Evolutionary conservation across 139 green algal genomes (phyloP).

Genomic region (Haematococcus lacustris): DNA sequence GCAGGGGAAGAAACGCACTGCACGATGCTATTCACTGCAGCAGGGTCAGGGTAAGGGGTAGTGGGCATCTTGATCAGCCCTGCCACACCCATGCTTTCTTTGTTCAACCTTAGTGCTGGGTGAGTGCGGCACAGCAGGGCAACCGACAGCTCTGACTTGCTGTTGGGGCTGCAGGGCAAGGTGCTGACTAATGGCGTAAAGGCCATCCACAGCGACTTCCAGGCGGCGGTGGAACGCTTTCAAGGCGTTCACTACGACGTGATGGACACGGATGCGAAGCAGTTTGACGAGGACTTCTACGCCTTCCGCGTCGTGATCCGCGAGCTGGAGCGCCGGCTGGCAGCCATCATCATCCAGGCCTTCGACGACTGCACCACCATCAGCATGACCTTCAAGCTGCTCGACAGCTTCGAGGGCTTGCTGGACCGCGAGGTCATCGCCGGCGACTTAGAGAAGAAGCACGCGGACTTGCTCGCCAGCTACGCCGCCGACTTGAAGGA

Average conservation of each 20-base stretch:
- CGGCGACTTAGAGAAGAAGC: slow-evolving; percentile 68
- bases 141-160: no score
- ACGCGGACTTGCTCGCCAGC: slow-evolving; percentile 46
- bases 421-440: slow-evolving; percentile 78
- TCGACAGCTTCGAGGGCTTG: slow-evolving; percentile 83
- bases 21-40: no score
- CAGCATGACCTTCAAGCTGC: slow-evolving; percentile 78
- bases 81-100: no score
- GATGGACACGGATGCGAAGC: slow-evolving; percentile 60
- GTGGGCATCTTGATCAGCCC: no score
- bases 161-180: slow-evolving; percentile 55
- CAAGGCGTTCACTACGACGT: slow-evolving; percentile 72
- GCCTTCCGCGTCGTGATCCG: slow-evolving; percentile 52
- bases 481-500: slow-evolving; percentile 60
- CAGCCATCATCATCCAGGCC: slow-evolving; percentile 74
- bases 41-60: no score
- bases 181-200: slow-evolving; percentile 67
- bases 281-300: slow-evolving; percentile 74
- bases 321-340: slow-evolving; percentile 80
- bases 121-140: no score
- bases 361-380: slow-evolving; percentile 81
- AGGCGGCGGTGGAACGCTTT: slow-evolving; percentile 61
- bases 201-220: slow-evolving; percentile 71
- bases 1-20: no score
- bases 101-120: no score